phyloP scores from a whole-genome alignment of 129 eudicot species.

The Arctium minus region DNA sequence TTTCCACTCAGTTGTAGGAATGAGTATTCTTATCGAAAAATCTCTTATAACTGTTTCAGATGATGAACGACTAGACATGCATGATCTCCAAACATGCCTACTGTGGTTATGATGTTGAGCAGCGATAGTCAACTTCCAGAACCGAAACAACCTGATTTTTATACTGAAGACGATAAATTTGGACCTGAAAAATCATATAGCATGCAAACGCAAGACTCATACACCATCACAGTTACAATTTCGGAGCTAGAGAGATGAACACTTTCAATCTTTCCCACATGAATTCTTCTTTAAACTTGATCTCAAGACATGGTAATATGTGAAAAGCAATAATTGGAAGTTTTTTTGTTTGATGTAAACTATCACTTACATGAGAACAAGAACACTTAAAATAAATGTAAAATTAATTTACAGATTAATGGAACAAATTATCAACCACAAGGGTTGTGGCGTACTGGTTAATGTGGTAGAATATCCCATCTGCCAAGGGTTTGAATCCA shows the following conservation, averaged over 20 bases:
- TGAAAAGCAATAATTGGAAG: not conserved
- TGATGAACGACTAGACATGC: not conserved
- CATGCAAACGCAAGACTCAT: not conserved
- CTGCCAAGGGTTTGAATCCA: too few relatives aligned
- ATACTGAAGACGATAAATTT: not conserved
- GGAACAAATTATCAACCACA: too few relatives aligned
- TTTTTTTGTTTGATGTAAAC: too few relatives aligned
- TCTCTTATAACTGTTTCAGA: not conserved
- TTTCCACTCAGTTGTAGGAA: not conserved
- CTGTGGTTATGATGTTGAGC: constrained; percentile 21
- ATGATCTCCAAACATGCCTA: constrained; percentile 11
- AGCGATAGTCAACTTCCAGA: constrained; percentile 7
- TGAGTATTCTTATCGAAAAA: not conserved
- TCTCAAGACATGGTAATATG: not conserved
- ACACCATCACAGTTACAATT: not conserved
- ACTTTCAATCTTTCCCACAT: not conserved
- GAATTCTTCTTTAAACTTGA: not conserved
- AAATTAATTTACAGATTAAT: too few relatives aligned
- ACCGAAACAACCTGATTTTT: constrained; percentile 26
- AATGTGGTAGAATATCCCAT: too few relatives aligned
- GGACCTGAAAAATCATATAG: constrained; percentile 6
- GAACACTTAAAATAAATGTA: too few relatives aligned
- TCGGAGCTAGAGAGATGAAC: not conserved
- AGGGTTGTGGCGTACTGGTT: too few relatives aligned
- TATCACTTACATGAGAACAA: too few relatives aligned